Conservation (phyloP, 305 asterid genomes). For the Andrographis paniculata region DNA sequence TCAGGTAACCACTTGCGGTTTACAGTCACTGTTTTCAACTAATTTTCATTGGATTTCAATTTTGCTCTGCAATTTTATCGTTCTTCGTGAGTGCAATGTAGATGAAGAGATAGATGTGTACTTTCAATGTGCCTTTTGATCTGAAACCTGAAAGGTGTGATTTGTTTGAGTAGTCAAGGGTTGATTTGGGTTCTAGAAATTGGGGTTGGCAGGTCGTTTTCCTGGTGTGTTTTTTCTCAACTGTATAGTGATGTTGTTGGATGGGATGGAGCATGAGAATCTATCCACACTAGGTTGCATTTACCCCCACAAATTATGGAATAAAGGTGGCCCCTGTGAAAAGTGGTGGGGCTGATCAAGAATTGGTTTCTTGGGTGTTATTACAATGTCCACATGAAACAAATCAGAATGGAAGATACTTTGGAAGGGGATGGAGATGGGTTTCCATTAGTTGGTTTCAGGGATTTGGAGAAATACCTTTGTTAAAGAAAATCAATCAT, state of each 20-base stretch:
- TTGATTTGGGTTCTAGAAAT: constrained; percentile 17
- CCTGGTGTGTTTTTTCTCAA: constrained; percentile 17
- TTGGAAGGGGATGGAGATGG: constrained; percentile 10
- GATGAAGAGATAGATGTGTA: too few species aligned
- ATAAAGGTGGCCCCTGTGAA: constrained; percentile 42
- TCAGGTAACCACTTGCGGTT: constrained; percentile 45
- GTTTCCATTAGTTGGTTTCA: constrained; percentile 18
- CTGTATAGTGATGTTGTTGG: constrained; percentile 36
- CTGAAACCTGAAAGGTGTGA: constrained; percentile 31
- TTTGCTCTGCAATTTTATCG: not conserved
- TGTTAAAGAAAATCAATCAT: too few species aligned
- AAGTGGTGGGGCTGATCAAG: constrained; percentile 36
- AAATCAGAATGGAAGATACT: constrained; percentile 22
- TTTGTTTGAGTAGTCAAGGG: constrained; percentile 31
- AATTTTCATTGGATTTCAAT: too few species aligned
- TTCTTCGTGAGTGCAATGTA: not conserved
- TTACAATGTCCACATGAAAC: constrained; percentile 27
- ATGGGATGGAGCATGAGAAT: constrained; percentile 53
- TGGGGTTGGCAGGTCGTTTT: constrained; percentile 28
- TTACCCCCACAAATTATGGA: constrained; percentile 36
- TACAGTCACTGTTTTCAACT: too few species aligned
- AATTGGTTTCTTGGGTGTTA: constrained; percentile 24
- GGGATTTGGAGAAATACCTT: constrained; percentile 15
- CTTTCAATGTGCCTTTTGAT: constrained; percentile 22
- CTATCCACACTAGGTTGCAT: constrained; percentile 30